These are phyloP conservation scores for Andalucia godoyi DNA, from an alignment of 78 protist species.

Conservation along the genomic window DNA sequence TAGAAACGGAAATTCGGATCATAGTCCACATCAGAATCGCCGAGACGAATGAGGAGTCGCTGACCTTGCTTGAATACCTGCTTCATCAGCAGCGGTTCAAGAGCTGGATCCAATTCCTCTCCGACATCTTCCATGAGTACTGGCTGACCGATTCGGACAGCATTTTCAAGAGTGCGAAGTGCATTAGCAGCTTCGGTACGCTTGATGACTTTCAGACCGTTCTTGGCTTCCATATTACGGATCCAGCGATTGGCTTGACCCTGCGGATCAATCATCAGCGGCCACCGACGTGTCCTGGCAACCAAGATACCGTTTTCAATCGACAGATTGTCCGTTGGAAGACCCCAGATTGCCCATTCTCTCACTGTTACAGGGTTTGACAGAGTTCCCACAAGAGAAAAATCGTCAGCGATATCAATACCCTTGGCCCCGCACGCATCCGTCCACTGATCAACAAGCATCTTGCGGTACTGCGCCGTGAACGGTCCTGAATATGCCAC, in stretches of 20 bases:
- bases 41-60: conserved; percentile 34
- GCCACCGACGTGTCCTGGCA: conserved; percentile 46
- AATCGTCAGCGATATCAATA: not conserved
- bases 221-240: conserved; percentile 13
- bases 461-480: conserved; percentile 37
- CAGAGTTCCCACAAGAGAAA: conserved; percentile 20
- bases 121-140: conserved; percentile 63
- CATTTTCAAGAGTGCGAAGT: conserved; percentile 23
- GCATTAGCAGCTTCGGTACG: conserved; percentile 12
- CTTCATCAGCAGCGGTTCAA: conserved; percentile 47
- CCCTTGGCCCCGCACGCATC: not conserved
- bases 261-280: conserved; percentile 77
- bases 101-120: conserved; percentile 57
- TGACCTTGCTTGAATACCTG: conserved; percentile 25
- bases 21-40: conserved; percentile 49
- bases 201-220: conserved; percentile 14
- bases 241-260: conserved; percentile 73
- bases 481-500: conserved; percentile 73
- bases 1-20: conserved; percentile 41
- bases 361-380: conserved; percentile 47
- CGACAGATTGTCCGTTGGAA: conserved; percentile 58
- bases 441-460: conserved; percentile 29
- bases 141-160: conserved; percentile 54
- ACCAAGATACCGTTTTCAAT: conserved; percentile 56
- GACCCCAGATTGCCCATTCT: conserved; percentile 45